A percentile compares a stretch with the other conserved stretches of the same genome.
Evolutionary conservation across 345 rosid genomes (phyloP).

Genomic region (Gossypium thurberi): DNA sequence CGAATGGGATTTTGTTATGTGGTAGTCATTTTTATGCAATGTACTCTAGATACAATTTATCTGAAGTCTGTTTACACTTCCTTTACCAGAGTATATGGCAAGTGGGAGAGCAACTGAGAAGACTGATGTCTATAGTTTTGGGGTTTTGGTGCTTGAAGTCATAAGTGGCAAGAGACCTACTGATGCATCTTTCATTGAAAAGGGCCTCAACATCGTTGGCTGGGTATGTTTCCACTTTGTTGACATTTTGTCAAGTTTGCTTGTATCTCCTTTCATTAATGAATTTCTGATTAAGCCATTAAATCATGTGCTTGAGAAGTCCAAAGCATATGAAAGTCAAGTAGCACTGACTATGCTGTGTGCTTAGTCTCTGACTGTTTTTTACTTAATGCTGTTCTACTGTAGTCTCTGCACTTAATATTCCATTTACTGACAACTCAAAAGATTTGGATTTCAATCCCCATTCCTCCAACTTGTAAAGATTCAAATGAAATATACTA

Average conservation of each 20-base stretch:
- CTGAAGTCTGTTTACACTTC: not conserved
- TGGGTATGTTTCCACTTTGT: slow-evolving; percentile 53
- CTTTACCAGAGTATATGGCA: slow-evolving; percentile 77
- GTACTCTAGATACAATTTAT: not conserved
- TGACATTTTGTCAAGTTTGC: not conserved
- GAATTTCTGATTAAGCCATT: not conserved
- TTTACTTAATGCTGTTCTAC: not conserved
- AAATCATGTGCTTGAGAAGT: not conserved
- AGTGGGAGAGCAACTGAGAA: slow-evolving; percentile 99
- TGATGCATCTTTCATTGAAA: slow-evolving; percentile 95
- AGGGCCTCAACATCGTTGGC: slow-evolving; percentile 94
- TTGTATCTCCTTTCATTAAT: not conserved
- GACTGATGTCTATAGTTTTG: slow-evolving; percentile 95
- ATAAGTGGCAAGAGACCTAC: slow-evolving; percentile 95
- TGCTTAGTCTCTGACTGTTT: not conserved
- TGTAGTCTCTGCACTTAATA: not conserved
- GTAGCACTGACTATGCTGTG: not conserved
- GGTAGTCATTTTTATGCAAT: not conserved
- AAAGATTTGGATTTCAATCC: not conserved
- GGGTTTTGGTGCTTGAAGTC: slow-evolving; percentile 87
- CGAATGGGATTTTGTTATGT: not conserved
- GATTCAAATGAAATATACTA: not conserved
- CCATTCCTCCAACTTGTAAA: not conserved
- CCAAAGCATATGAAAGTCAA: not conserved
- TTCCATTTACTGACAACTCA: not conserved